A percentile compares a stretch with the other conserved stretches of the same genome.
phyloP scores from a whole-genome alignment of 2,329 filamentous ascomycete species.

The Onygenales sp. region DNA sequence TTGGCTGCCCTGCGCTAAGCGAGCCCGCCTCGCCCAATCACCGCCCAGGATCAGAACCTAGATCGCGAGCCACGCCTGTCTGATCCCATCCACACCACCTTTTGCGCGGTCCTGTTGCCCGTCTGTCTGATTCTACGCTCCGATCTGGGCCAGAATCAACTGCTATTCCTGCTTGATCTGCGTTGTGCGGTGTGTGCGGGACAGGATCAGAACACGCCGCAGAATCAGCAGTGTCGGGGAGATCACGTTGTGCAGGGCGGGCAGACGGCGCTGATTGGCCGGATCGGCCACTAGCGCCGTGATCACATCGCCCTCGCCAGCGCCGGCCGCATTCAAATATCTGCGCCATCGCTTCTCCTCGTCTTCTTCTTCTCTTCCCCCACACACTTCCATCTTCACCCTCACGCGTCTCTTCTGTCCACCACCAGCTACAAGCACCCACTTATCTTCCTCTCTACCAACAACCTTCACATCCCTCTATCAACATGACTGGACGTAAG shows the following conservation, averaged over 20 bases:
- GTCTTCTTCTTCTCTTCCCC: slow-evolving; percentile 16
- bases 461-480: slow-evolving; percentile 19
- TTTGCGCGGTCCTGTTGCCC: background rate
- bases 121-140: background rate
- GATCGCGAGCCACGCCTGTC: slow-evolving; percentile 16
- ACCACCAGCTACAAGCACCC: slow-evolving; percentile 10
- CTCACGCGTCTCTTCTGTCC: background rate
- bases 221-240: slow-evolving; percentile 6
- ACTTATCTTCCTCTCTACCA: slow-evolving; percentile 13
- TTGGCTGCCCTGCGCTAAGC: slow-evolving; percentile 22
- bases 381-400: slow-evolving; percentile 7
- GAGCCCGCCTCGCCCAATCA: slow-evolving; percentile 26
- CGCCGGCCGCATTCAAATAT: slow-evolving; percentile 31
- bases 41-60: slow-evolving; percentile 26
- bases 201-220: slow-evolving; percentile 9
- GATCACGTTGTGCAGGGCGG: background rate
- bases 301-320: slow-evolving; percentile 25
- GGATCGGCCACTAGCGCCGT: slow-evolving; percentile 20
- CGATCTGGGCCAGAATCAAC: background rate
- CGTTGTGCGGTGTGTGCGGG: slow-evolving; percentile 8
- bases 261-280: slow-evolving; percentile 6
- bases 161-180: background rate
- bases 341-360: slow-evolving; percentile 20
- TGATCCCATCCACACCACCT: slow-evolving; percentile 27
- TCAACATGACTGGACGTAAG: slow-evolving; percentile 53